Conservation (phyloP, 108 stramenopile genomes). For the Pseudonitzschia multiseries region DNA sequence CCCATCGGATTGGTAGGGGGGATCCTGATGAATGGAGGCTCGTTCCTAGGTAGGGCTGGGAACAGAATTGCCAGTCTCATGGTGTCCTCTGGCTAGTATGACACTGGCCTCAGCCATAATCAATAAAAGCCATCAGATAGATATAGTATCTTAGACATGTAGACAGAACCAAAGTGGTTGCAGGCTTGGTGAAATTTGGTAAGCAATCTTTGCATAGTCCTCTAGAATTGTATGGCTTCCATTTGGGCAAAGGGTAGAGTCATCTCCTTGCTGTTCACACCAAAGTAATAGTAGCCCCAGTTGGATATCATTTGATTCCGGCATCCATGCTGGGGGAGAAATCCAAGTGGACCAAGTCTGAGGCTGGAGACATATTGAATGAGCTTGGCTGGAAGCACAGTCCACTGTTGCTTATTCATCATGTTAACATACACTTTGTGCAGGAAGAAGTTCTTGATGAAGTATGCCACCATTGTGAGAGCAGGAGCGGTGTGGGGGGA, state of each 20-base stretch:
- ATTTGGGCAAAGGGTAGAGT: constrained; percentile 25
- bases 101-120: no score
- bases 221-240: constrained; percentile 43
- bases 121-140: constrained; percentile 41
- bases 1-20: no score
- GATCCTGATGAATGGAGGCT: no score
- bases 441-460: no score
- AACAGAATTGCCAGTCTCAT: constrained; percentile 34
- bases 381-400: constrained; percentile 21
- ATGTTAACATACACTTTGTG: constrained; percentile 9
- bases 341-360: constrained; percentile 29
- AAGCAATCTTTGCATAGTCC: constrained; percentile 27
- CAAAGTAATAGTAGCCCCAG: constrained; percentile 29
- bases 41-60: constrained; percentile 11
- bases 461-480: no score
- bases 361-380: constrained; percentile 14
- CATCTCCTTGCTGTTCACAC: constrained; percentile 28
- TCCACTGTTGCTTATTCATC: constrained; percentile 17
- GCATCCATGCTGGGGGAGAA: constrained; percentile 34
- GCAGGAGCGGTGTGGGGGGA: no score
- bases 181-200: no score
- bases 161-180: neutral
- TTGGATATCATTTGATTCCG: constrained; percentile 26
- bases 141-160: constrained; percentile 25
- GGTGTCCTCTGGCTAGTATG: constrained; percentile 22